Base-by-base conservation (phyloP, 768 basidiomycete species). In the Lentinula edodes region DNA sequence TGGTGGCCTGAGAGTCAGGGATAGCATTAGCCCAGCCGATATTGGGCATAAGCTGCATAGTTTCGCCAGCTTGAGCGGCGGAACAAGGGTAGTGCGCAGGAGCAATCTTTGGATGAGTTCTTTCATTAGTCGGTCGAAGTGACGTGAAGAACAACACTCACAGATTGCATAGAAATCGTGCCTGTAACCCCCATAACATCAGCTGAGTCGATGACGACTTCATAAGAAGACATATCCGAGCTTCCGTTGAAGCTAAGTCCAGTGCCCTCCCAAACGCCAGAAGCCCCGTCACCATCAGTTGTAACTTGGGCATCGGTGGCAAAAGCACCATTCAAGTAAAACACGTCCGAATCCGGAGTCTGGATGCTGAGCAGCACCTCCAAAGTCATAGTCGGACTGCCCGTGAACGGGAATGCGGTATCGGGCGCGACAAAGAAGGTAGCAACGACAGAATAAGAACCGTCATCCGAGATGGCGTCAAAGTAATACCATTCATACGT, bases 401-500 rank as follows among this genome's bases (percentile, higher is more conserved):
- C 48, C 15, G 51, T 51, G 28, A 65, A 52, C 0, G 63, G 64
- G 35, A 66, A 65, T 12, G 61, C 66, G 23, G 34, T 38, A 6
- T 48, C n/a, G 10, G 62, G 52, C 8, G 55, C 58, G 23, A 66
- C 59, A 51, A 64, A 68, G 53, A 68, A 68, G 1, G 56, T 62
- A 41, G 65, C 62, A 34, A 64, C 63, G 16, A 64, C 61, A 8
- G 67, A 66, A 41, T 50, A 39, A 12, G 43, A 39, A 20, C 62
- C 59, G 45, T 66, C 64, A 54, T 46, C 34, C 36, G 67, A 65
- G n/a, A 66, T 64, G 9, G 60, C 67, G 48, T 68, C 67, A 20
- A 66, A 68, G 54, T 67, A 67, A 61, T 65, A 67, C 66, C 66
- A 67, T 36, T 67, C 65, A 43, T 62, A 67, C 6, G 60, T 53